phyloP scores from a whole-genome alignment of 345 rosid genomes.

The Fremontodendron californicum region DNA sequence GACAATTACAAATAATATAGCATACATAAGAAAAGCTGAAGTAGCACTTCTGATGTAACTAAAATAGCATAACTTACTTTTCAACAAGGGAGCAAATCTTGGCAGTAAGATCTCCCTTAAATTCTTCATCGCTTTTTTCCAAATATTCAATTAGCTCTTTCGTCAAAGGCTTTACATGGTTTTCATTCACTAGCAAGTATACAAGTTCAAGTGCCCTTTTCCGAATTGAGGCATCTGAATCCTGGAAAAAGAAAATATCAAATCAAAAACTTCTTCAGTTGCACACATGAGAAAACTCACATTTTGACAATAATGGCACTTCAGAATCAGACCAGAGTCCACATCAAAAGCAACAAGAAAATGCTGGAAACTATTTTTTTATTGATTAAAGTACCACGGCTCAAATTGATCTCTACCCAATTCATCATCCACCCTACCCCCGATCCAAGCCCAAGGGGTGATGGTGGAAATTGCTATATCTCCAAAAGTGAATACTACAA shows the following conservation, averaged over 20 bases:
- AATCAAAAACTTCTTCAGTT: constrained; percentile 17
- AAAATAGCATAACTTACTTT: constrained; percentile 58
- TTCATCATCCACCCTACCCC: constrained; percentile 1
- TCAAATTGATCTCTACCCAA: neutral
- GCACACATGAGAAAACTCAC: neutral
- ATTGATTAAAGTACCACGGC: neutral
- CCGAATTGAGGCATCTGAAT: constrained; percentile 93
- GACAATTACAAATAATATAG: neutral
- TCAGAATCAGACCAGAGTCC: neutral
- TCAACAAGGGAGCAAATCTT: constrained; percentile 94
- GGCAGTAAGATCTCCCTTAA: constrained; percentile 95
- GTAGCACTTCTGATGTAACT: constrained; percentile 1
- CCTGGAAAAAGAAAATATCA: constrained; percentile 54
- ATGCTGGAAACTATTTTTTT: neutral
- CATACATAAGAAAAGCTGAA: neutral
- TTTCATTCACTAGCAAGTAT: constrained; percentile 79
- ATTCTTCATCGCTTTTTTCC: constrained; percentile 96
- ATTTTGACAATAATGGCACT: constrained; percentile 9
- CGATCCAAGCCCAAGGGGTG: neutral
- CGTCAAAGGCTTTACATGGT: constrained; percentile 78
- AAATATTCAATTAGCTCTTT: constrained; percentile 93
- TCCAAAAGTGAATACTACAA: neutral
- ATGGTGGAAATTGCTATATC: neutral
- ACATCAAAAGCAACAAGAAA: constrained; percentile 1
- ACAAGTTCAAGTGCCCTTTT: constrained; percentile 96